These are phyloP conservation scores for Alternaria incomplexa DNA, from an alignment of 2,329 filamentous ascomycete species.

Conservation along the genomic window DNA sequence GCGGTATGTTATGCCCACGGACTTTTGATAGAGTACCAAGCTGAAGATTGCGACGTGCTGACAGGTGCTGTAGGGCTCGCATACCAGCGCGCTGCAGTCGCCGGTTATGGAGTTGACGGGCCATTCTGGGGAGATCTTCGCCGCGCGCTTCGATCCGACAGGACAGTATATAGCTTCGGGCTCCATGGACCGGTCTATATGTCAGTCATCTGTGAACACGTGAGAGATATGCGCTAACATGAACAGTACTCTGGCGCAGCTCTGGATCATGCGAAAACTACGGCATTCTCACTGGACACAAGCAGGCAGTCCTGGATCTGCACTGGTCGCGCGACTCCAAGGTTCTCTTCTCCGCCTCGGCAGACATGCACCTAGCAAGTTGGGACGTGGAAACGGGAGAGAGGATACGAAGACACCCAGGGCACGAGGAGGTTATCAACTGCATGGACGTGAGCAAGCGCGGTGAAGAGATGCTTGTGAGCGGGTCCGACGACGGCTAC, in stretches of 20 bases:
- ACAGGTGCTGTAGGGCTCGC: slow-evolving; percentile 65
- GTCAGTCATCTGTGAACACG: slow-evolving; percentile 58
- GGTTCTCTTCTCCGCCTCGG: slow-evolving; percentile 88
- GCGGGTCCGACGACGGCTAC: slow-evolving; percentile 89
- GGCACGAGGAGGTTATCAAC: slow-evolving; percentile 97
- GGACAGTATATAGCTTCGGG: slow-evolving; percentile 91
- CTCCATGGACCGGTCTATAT: slow-evolving; percentile 90
- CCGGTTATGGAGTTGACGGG: slow-evolving; percentile 92
- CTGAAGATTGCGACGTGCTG: slow-evolving; percentile 35
- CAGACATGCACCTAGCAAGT: slow-evolving; percentile 89
- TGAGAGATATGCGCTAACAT: slow-evolving; percentile 24
- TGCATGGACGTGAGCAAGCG: slow-evolving; percentile 85
- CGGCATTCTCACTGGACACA: slow-evolving; percentile 84
- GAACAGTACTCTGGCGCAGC: slow-evolving; percentile 86
- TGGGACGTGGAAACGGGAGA: slow-evolving; percentile 95
- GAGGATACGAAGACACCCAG: slow-evolving; percentile 87
- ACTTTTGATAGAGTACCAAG: slow-evolving; percentile 37
- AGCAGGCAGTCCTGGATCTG: slow-evolving; percentile 86
- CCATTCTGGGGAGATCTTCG: slow-evolving; percentile 83
- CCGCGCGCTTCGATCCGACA: slow-evolving; percentile 86
- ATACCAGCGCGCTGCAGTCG: slow-evolving; percentile 83
- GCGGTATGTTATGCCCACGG: slow-evolving; percentile 64
- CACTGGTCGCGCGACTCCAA: slow-evolving; percentile 97
- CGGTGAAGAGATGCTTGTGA: slow-evolving; percentile 88
- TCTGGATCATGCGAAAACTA: slow-evolving; percentile 96